phyloP scores from a whole-genome alignment of 345 rosid genomes.

The Salix exigua region DNA sequence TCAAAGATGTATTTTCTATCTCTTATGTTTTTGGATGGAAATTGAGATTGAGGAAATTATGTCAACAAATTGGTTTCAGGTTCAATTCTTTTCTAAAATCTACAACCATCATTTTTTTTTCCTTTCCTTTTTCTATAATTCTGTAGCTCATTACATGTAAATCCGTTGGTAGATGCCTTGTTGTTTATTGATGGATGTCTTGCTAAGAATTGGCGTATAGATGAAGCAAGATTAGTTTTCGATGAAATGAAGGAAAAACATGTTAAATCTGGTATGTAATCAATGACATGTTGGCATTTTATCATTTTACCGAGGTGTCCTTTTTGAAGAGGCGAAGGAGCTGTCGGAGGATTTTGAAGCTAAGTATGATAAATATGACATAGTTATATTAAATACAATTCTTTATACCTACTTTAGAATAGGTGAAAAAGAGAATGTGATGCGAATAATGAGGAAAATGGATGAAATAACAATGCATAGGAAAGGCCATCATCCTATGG shows the following conservation, averaged over 20 bases:
- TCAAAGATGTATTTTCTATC: slow-evolving; percentile 2
- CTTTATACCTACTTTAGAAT: no score
- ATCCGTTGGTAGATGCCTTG: slow-evolving; percentile 66
- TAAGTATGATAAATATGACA: no score
- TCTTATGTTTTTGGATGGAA: not conserved
- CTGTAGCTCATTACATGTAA: slow-evolving; percentile 13
- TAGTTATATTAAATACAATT: no score
- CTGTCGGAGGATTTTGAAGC: no score
- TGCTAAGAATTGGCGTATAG: slow-evolving; percentile 65
- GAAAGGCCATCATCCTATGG: no score
- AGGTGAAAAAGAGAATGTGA: no score
- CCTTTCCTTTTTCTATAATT: slow-evolving; percentile 3
- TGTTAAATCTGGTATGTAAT: no score
- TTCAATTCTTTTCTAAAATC: not conserved
- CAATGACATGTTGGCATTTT: no score
- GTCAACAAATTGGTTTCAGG: not conserved
- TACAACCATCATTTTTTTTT: not conserved
- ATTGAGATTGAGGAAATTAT: not conserved
- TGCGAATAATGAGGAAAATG: no score
- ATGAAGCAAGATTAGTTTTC: slow-evolving; percentile 68
- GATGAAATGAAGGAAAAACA: slow-evolving; percentile 50
- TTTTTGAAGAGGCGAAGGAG: no score
- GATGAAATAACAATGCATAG: no score
- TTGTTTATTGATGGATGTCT: slow-evolving; percentile 85
- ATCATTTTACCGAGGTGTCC: no score